A percentile compares a stretch with the other conserved stretches of the same genome.
Evolutionary conservation across 2,329 filamentous ascomycete genomes (phyloP).

Genomic region (Penicillium vulpinum): DNA sequence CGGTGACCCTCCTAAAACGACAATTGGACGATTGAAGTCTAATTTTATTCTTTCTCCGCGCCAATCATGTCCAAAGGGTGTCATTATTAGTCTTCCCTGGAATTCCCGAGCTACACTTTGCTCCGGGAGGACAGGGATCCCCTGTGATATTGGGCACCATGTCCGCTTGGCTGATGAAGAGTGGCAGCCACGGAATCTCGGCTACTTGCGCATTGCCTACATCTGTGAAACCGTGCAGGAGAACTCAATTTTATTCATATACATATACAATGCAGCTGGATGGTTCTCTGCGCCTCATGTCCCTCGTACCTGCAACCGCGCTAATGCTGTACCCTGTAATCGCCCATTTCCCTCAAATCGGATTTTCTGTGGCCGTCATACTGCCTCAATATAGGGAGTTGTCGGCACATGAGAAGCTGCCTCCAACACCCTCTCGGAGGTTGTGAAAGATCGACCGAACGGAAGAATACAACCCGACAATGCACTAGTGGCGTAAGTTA

Average conservation of each 20-base stretch:
- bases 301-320: background rate
- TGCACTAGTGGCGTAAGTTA: constrained; percentile 19
- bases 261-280: background rate
- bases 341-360: background rate
- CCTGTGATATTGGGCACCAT: background rate
- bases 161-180: background rate
- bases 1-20: background rate
- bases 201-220: background rate
- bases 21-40: background rate
- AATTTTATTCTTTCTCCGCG: background rate
- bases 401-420: constrained; percentile 22
- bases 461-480: constrained; percentile 29
- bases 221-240: background rate
- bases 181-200: background rate
- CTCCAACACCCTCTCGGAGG: constrained; percentile 12
- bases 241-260: constrained; percentile 6
- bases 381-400: constrained; percentile 15
- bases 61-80: background rate
- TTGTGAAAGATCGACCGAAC: constrained; percentile 22
- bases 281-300: background rate
- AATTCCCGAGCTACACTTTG: background rate
- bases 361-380: background rate
- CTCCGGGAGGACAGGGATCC: background rate
- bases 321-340: background rate
- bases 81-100: background rate